phyloP scores from a whole-genome alignment of 2,329 filamentous ascomycete genomes.

The Botrytis squamosa region DNA sequence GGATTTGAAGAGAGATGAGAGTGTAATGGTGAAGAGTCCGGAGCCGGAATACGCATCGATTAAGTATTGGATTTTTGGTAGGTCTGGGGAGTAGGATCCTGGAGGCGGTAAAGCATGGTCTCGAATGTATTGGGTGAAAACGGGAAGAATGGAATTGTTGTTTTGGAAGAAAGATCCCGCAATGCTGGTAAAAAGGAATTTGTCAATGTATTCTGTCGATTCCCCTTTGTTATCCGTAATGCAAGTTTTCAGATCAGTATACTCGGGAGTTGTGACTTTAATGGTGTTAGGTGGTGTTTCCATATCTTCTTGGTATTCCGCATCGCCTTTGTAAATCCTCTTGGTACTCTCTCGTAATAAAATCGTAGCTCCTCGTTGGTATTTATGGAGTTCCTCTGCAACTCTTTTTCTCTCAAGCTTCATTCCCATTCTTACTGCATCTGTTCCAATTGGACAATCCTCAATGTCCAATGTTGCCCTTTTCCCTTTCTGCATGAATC shows the following conservation, averaged over 20 bases:
- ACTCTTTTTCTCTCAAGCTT: conserved; percentile 76
- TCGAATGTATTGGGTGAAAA: conserved; percentile 84
- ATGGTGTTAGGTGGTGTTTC: conserved; percentile 35
- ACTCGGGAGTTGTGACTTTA: conserved; percentile 45
- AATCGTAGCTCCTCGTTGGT: conserved; percentile 80
- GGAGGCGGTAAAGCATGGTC: conserved; percentile 65
- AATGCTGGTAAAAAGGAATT: conserved; percentile 81
- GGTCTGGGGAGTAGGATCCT: conserved; percentile 37
- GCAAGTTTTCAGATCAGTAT: conserved; percentile 81
- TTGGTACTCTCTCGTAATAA: conserved; percentile 82
- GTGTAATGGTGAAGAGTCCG: conserved; percentile 93
- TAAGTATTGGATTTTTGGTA: conserved; percentile 69
- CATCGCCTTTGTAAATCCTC: conserved; percentile 54
- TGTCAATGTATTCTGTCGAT: conserved; percentile 82
- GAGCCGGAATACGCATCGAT: conserved; percentile 98
- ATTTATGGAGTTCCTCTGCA: conserved; percentile 65
- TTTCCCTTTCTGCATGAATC: conserved; percentile 86
- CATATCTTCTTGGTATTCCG: conserved; percentile 32
- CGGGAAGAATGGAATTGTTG: conserved; percentile 94
- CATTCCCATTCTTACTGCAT: conserved; percentile 78
- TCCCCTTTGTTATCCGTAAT: conserved; percentile 81
- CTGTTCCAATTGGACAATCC: conserved; percentile 92
- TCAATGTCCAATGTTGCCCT: conserved; percentile 87
- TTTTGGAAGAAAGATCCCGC: conserved; percentile 98
- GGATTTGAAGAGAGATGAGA: conserved; percentile 79